Base-by-base conservation (phyloP, 2,329 filamentous ascomycete genomes). In the Penicillium sp. region DNA sequence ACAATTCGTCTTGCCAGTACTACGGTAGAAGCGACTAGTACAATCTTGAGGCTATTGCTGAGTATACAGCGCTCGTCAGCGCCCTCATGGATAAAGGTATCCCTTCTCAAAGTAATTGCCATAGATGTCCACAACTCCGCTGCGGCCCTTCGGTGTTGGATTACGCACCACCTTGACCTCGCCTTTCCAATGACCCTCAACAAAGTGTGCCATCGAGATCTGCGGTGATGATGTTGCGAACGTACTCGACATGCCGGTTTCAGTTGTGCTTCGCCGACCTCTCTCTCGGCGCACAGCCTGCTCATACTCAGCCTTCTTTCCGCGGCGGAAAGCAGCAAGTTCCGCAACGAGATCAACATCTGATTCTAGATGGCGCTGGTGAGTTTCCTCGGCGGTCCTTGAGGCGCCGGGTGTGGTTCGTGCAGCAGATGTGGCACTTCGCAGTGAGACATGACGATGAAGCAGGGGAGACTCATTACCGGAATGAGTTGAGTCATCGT, bases 121-220 rank as follows among this genome's bases (percentile, higher is more conserved):
- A 58, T 75, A 77, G 51, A 72, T 73, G 53, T 73, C 71, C 26
- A 77, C 72, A 19, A 67, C 63, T 8, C 71, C 71, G 33, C 57
- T 70, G 36, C 70, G 62, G 8, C 58, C 54, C 37, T 67, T 62
- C 0, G 59, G 60, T 9, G 60, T 57, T 11, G 65, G 51, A 47
- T 70, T 69, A 23, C 77, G 64, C n/a, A 81, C 64, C 19, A 82
- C 69, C 37, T 76, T 76, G 16, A 83, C 71, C 21, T 78, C 68
- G 4, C 79, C 79, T 19, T 74, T 71, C 79, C 79, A 83, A 47
- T 78, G 71, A 0, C 79, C 79, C 40, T 79, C 75, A 0, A 79
- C 69, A 46, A 64, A 67, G n/a, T 60, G 55, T 3, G 62, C 54
- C 34, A 68, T 52, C 6, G 58, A 44, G 25, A 51, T 33, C 14